Base-by-base conservation (phyloP, 306 rosid genomes). In the Fragaria nilgerrensis region DNA sequence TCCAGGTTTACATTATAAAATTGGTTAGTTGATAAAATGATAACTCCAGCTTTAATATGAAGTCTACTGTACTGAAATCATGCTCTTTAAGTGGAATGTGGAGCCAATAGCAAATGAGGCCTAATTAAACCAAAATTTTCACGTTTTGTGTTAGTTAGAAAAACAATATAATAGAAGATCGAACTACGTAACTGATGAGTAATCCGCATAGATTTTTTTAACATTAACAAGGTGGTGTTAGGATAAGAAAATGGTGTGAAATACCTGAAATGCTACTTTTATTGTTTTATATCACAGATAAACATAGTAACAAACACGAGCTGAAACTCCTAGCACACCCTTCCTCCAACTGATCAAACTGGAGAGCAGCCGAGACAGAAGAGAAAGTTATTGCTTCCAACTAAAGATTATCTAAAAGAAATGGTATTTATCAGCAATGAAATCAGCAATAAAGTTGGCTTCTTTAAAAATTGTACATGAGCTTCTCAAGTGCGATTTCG, bases 1-100 rank as follows among this genome's bases (percentile, higher is more conserved):
- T 32, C 62, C 20, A 23, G 43, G 27, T 29, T 62, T 15, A 29
- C 39, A 74, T 58, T 39, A 72, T 55, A 73, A 55, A 72, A 73
- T 15, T 12, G 36, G 25, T 65, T 17, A 6, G 44, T 34, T 62
- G 68, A 62, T 29, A 62, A 36, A 17, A 32, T 65, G 67, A 27
- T n/a, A 32, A 27, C 16, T 19, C 65, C 64, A 52, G 59, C 52
- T 52, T 7, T 65, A 16, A 36, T 65, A 48, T 72, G 47, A 72
- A 47, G 2, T 12, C 22, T 70, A 34, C 7, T 72, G 12, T 17
- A 19, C 20, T 23, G 1, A 3, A 49, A 50, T 29, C 63, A 72
- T 72, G 63, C 32, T 50, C 47, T 34, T 45, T 45, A 29, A 71
- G 75, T 50, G 45, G 43, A 63, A n/a, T 5, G 22, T 63, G 41